Percentiles rank a stretch among this genome's conserved stretches.
Evolutionary conservation across 73 alveolate species (phyloP).

Genomic region (Paramecium caudatum): DNA sequence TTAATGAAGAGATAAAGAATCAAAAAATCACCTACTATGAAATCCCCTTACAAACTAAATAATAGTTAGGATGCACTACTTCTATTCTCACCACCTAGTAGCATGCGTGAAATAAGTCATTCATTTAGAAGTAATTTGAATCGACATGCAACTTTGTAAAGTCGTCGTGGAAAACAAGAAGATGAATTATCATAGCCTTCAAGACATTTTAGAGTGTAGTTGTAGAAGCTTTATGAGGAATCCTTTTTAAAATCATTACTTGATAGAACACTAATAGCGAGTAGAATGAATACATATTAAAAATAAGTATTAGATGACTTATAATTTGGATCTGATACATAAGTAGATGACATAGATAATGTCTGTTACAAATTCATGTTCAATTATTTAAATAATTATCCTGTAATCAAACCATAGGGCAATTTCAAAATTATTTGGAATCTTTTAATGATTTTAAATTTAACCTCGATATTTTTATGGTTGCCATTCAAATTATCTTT

Average conservation of each 20-base stretch:
- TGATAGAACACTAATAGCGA: neutral
- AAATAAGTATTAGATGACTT: conserved; percentile 27
- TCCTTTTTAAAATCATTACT: neutral
- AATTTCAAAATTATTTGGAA: neutral
- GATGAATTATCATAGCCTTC: neutral
- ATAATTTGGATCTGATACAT: conserved; percentile 13
- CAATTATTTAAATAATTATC: conserved; percentile 7
- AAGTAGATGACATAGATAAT: conserved; percentile 51
- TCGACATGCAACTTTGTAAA: conserved; percentile 2
- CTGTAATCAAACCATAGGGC: conserved; percentile 31
- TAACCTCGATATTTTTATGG: neutral
- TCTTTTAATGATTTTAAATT: neutral
- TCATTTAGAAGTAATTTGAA: conserved; percentile 22
- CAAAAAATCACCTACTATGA: conserved; percentile 14
- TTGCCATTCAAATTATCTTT: conserved; percentile 30
- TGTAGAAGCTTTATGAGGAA: conserved; percentile 26
- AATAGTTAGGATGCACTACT: neutral
- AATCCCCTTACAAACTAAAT: neutral
- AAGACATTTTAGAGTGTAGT: neutral
- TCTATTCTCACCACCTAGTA: neutral
- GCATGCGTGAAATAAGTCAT: conserved; percentile 6
- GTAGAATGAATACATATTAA: conserved; percentile 10
- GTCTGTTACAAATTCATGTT: conserved; percentile 25
- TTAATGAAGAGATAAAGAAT: neutral
- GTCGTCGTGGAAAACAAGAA: neutral